Evolutionary conservation across 225 moss, liverwort and hornwort species (phyloP), one percentile per base, ranked within the genome.

Genomic region (Neckera pumila): DNA sequence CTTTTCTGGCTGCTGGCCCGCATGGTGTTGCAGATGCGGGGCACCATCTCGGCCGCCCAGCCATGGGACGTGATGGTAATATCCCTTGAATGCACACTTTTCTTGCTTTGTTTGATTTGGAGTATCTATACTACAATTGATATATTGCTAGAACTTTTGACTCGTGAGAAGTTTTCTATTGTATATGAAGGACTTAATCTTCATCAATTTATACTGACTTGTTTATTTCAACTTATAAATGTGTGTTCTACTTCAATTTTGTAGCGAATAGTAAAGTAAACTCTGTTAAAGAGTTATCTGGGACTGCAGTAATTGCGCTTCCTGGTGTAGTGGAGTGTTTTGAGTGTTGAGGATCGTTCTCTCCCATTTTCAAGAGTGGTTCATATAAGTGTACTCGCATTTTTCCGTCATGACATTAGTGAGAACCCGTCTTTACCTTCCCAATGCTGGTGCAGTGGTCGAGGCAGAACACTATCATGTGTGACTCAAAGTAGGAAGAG

Each of bases 41-140:
- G 91, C 74, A 91, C 91, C 26, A 89, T 91, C 80, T 91, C 91
- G 16, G 91, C 91, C 30, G 91, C 91, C 53, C 86, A 91, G 84
- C 91, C 89, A 4, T 91, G 91, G 91, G 91, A 91, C 67, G 91
- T 91, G 80, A 91, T 91, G 91, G 91, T 91, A 89, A 33, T 80
- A 11, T 4, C 8, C 18, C 28, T 51, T 47, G 83, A 42, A 4
- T 22, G 26, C 76, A 26, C 67, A 11, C 33, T 64, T 26, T 17
- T 57, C 17, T 86, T 14, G 58, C 47, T 58, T 59, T 25, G 18
- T 8, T 28, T 36, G 43, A 2, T 77, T 16, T 23, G 42, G 33
- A 65, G 51, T 53, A 7, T 62, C 0, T 34, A 9, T 36, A 3
- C 18, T 8, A 7, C 9, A 33, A 28, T 36, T 45, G 10, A 8